Percentiles rank a stretch among this genome's conserved stretches.
Conservation (phyloP, 768 basidiomycete genomes). For the Tricholoma sp. region DNA sequence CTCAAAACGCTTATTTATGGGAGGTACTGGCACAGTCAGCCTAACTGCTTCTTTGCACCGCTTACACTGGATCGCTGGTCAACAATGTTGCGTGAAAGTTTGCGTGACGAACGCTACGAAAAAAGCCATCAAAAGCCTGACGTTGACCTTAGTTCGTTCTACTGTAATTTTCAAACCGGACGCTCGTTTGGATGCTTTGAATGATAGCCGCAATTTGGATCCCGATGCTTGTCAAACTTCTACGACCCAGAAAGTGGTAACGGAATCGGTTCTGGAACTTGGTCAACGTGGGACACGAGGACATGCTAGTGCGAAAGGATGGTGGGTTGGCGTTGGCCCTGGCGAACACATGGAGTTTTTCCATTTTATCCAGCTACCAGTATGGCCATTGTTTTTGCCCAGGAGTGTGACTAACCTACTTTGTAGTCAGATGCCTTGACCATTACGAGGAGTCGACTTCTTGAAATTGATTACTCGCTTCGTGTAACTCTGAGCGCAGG, state of each 20-base stretch:
- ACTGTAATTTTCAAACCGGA: constrained; percentile 61
- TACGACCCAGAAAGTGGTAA: constrained; percentile 57
- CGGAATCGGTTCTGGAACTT: constrained; percentile 60
- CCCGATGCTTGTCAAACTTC: constrained; percentile 60
- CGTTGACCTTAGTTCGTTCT: constrained; percentile 59
- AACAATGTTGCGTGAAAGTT: constrained; percentile 65
- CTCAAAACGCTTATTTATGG: constrained; percentile 52
- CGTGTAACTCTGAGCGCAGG: constrained; percentile 60
- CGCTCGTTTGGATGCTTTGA: constrained; percentile 29
- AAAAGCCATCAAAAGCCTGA: constrained; percentile 60
- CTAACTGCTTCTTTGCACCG: constrained; percentile 68
- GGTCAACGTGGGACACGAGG: constrained; percentile 59
- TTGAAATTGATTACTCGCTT: constrained; percentile 75
- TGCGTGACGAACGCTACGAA: constrained; percentile 62
- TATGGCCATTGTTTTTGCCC: constrained; percentile 31
- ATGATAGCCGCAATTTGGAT: constrained; percentile 28
- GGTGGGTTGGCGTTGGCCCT: constrained; percentile 80
- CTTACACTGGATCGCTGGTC: constrained; percentile 77
- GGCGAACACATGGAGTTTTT: constrained; percentile 58
- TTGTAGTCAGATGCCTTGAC: constrained; percentile 64
- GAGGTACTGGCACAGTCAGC: constrained; percentile 59
- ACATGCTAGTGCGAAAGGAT: constrained; percentile 76
- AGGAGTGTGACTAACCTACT: constrained; percentile 3
- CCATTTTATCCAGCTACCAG: constrained; percentile 70
- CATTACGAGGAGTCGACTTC: constrained; percentile 57